A percentile compares a stretch with the other conserved stretches of the same genome.
Conservation (phyloP, 2,329 filamentous ascomycete species). For the Domatiomyces globalis region DNA sequence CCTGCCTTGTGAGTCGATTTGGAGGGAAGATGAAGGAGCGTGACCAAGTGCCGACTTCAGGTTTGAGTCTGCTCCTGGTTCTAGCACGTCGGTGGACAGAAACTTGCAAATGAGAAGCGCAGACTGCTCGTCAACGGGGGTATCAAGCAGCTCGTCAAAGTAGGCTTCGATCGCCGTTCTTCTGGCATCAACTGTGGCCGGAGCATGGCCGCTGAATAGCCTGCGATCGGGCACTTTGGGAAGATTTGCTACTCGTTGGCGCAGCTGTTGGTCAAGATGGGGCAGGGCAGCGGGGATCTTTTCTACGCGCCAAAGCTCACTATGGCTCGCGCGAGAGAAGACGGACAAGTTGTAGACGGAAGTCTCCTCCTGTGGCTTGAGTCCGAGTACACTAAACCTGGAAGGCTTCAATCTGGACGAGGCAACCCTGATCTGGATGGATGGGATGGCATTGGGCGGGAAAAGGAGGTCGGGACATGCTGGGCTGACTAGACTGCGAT, state of each 20-base stretch:
- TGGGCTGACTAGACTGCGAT: constrained; percentile 64
- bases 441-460: constrained; percentile 74
- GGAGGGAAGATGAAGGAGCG: not conserved
- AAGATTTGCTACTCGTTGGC: constrained; percentile 55
- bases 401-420: constrained; percentile 94
- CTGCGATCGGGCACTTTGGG: constrained; percentile 69
- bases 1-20: constrained; percentile 41
- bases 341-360: constrained; percentile 86
- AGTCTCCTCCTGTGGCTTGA: constrained; percentile 74
- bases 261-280: constrained; percentile 70
- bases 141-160: constrained; percentile 72
- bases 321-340: constrained; percentile 58
- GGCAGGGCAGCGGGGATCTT: constrained; percentile 73
- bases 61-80: constrained; percentile 32
- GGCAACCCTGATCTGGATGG: constrained; percentile 71
- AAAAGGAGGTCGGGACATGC: constrained; percentile 77
- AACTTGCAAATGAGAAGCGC: constrained; percentile 78
- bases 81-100: constrained; percentile 54
- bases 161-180: constrained; percentile 69
- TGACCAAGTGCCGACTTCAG: constrained; percentile 27
- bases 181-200: constrained; percentile 81
- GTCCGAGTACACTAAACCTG: constrained; percentile 64
- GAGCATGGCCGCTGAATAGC: constrained; percentile 82
- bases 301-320: constrained; percentile 85
- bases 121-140: constrained; percentile 60